Evolutionary conservation across 768 basidiomycete genomes (phyloP).

Genomic region (Auricularia auricula-judae): DNA sequence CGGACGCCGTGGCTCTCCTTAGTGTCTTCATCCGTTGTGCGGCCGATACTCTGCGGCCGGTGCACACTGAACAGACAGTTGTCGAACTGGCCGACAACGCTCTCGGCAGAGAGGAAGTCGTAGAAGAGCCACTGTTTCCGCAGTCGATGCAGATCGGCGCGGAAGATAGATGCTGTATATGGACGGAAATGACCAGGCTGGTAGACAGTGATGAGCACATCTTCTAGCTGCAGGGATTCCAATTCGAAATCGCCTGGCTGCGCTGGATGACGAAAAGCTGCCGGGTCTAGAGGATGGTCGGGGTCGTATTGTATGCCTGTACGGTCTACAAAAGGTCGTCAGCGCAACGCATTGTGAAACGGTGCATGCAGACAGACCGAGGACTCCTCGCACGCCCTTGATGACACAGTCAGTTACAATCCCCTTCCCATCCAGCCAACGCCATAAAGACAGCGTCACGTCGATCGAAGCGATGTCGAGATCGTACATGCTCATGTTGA

Average conservation of each 20-base stretch:
- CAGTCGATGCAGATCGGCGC: constrained; percentile 72
- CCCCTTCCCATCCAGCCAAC: constrained; percentile 95
- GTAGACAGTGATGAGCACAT: constrained; percentile 87
- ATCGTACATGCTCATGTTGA: constrained; percentile 85
- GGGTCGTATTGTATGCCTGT: constrained; percentile 80
- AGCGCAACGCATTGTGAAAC: background rate
- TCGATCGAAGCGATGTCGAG: constrained; percentile 90
- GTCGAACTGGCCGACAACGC: constrained; percentile 94
- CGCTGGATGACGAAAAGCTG: constrained; percentile 62
- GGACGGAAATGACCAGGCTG: constrained; percentile 91
- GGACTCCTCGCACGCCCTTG: constrained; percentile 85
- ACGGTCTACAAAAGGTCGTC: constrained; percentile 45
- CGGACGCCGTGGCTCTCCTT: constrained; percentile 77
- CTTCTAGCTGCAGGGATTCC: constrained; percentile 81
- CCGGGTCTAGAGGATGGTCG: constrained; percentile 69
- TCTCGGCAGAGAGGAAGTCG: constrained; percentile 89
- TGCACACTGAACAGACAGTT: constrained; percentile 96
- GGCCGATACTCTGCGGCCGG: constrained; percentile 88
- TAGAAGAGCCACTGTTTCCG: constrained; percentile 94
- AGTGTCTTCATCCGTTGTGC: constrained; percentile 77
- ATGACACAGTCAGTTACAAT: constrained; percentile 83
- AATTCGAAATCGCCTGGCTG: constrained; percentile 85
- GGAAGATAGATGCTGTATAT: constrained; percentile 85
- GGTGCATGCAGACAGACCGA: constrained; percentile 45
- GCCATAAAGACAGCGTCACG: constrained; percentile 79